Evolutionary conservation across 2,329 filamentous ascomycete genomes (phyloP), one percentile per base, ranked within the genome.

Genomic region (Aspergillus persii): DNA sequence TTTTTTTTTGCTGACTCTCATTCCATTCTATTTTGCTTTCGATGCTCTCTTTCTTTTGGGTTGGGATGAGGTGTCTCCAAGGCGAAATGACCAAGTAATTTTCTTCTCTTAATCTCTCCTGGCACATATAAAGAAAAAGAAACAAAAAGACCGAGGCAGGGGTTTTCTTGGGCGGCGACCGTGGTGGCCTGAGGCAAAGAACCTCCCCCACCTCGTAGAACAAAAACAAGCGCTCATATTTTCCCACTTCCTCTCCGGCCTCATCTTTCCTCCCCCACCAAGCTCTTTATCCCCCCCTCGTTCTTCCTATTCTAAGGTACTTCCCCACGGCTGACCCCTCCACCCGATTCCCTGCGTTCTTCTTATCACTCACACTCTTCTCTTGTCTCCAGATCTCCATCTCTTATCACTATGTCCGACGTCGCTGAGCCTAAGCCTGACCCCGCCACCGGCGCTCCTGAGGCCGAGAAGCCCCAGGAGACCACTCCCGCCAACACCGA

Each of bases 361-460:
- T 18, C 9, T 26, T 33, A 4, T 30, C 8, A 41, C 29, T 8
- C 47, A 54, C 23, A 41, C 6, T 23, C 33, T 50, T 49, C 50
- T 52, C 29, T 56, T 27, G 23, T 11, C 44, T 52, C 29, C 52
- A 59, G 63, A 67, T 46, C 12, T 46, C 36, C 54, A 31, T 12
- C 39, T 30, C 54, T 61, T 50, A 53, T 59, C 69, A 72, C 61
- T 64, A 79, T 79, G 76, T 77, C 76, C 74, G 76, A 76, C 72
- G 69, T 70, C 62, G 66, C 76, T 64, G 76, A 78, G 60, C 71
- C 72, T 56, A 79, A 79, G 71, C 68, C 73, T 61, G 75, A 79
- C 74, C 75, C 76, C 74, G 70, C 76, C 71, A 74, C 73, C 66
- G 68, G 64, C 66, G 69, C 72, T 70, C 66, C 72, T 69, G 69